Base-by-base conservation (phyloP, 2,329 filamentous ascomycete genomes). In the Fusarium nurragi region DNA sequence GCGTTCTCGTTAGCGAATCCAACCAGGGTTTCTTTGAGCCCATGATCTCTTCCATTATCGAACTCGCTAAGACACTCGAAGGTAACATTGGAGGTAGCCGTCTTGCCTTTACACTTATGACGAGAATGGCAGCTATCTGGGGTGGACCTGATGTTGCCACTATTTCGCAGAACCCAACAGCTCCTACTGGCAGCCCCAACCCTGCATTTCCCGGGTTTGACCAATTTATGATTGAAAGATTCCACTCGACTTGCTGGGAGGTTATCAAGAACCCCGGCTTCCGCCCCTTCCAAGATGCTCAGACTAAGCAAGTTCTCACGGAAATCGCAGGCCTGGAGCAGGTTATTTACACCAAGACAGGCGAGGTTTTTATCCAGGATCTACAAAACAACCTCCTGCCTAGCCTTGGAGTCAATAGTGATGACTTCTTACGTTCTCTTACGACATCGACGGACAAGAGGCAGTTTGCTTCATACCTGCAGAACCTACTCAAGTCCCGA, bases 21-120 rank as follows among this genome's bases (percentile, higher is more conserved):
- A 99, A 99, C 78, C 94, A 97, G 81, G 86, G 87, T 26, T 93
- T 91, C 64, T 98, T 99, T 70, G 93, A 97, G 70, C 88, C 90
- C 4, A 86, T 98, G 71, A 90, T 99, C 65, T 85, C 88, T 6
- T 97, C 93, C 1, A 90, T 98, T 61, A 91, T 94, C 61, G 88
- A 90, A 61, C 90, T 97, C 64, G 90, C 93, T 51, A 90, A 90
- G 75, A 93, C 94, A 39, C 84, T 93, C 16, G 86, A 87, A 34
- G 85, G 84, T 41, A 88, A 88, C 67, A 79, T 89, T 28, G 80
- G 82, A 8, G 84, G 86, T 3, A 88, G 85, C 68, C 81, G 86
- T 41, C 87, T 97, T 61, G 92, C 94, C 1, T 94, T 98, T 71
- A 88, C 87, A 19, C 88, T 97, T 13, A 85, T 99, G 71, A 85